phyloP scores from a whole-genome alignment of 2,329 filamentous ascomycete species.

The Chrysosporium keratinophilum region DNA sequence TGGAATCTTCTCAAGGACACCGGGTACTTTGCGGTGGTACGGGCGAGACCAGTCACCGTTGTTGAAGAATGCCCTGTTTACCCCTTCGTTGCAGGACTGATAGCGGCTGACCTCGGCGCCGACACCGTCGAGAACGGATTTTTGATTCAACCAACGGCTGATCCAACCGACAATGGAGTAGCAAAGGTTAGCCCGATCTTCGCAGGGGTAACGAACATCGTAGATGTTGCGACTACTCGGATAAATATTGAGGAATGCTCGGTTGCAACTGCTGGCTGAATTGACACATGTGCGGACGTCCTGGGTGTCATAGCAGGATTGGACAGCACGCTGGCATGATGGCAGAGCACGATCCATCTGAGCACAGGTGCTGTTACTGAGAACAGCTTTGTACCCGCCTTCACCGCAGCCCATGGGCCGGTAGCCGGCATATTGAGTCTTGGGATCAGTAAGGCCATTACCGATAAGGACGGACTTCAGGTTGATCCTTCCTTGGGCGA shows the following conservation, averaged over 20 bases:
- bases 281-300: conserved; percentile 45
- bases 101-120: conserved; percentile 82
- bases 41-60: conserved; percentile 99
- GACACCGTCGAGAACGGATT: conserved; percentile 71
- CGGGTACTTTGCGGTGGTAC: conserved; percentile 81
- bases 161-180: conserved; percentile 87
- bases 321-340: conserved; percentile 58
- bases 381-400: conserved; percentile 81
- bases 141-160: conserved; percentile 73
- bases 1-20: conserved; percentile 79
- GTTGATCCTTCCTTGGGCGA: conserved; percentile 92
- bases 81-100: conserved; percentile 95
- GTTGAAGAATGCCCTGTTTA: conserved; percentile 97
- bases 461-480: conserved; percentile 90
- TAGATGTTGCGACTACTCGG: conserved; percentile 94
- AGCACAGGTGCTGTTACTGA: conserved; percentile 65
- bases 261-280: conserved; percentile 90
- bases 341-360: conserved; percentile 88
- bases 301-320: conserved; percentile 79
- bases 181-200: conserved; percentile 75
- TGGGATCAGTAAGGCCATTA: conserved; percentile 88
- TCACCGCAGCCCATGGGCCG: conserved; percentile 96
- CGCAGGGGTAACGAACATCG: conserved; percentile 83
- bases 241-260: conserved; percentile 86
- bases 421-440: conserved; percentile 92